Evolutionary conservation across 495 filamentous ascomycete genomes (phyloP).

Genomic region (Massariosphaeria phaeospora): DNA sequence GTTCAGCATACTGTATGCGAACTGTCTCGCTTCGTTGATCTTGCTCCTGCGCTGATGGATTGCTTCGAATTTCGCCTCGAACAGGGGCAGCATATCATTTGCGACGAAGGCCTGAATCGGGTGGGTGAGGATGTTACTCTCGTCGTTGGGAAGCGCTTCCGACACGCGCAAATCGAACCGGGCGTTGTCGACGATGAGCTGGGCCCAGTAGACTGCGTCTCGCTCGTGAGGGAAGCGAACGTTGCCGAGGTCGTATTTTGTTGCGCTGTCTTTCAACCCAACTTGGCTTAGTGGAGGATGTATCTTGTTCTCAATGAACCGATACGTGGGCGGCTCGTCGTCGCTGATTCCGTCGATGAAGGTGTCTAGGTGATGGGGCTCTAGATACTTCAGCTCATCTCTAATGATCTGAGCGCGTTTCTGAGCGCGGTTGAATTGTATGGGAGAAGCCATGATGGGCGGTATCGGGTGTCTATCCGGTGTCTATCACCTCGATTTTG

Average conservation of each 20-base stretch:
- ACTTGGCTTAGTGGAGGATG: not conserved
- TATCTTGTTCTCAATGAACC: not conserved
- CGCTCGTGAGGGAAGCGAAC: not conserved
- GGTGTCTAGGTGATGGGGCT: slow-evolving; percentile 6
- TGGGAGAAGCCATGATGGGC: not conserved
- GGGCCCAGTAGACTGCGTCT: not conserved
- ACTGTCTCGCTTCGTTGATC: slow-evolving; percentile 5
- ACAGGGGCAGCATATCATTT: not conserved
- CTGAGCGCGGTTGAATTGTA: slow-evolving; percentile 11
- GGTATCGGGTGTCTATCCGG: too few species aligned
- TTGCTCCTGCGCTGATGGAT: not conserved
- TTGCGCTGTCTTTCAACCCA: slow-evolving; percentile 5
- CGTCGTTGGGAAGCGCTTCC: not conserved
- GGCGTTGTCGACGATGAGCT: slow-evolving; percentile 2
- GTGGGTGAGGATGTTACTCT: not conserved
- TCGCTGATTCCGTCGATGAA: slow-evolving; percentile 14
- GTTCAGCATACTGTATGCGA: not conserved
- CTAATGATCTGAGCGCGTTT: slow-evolving; percentile 2
- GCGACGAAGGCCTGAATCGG: not conserved
- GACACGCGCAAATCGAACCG: not conserved
- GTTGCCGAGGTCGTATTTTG: slow-evolving; percentile 8
- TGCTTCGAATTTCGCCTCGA: slow-evolving; percentile 8
- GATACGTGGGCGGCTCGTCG: slow-evolving; percentile 17
- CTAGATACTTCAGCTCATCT: slow-evolving; percentile 5
- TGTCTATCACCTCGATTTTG: too few species aligned